Percentiles rank a stretch among this genome's conserved stretches.
Evolutionary conservation across 768 basidiomycete genomes (phyloP).

Genomic region (Pleurotus eryngii): DNA sequence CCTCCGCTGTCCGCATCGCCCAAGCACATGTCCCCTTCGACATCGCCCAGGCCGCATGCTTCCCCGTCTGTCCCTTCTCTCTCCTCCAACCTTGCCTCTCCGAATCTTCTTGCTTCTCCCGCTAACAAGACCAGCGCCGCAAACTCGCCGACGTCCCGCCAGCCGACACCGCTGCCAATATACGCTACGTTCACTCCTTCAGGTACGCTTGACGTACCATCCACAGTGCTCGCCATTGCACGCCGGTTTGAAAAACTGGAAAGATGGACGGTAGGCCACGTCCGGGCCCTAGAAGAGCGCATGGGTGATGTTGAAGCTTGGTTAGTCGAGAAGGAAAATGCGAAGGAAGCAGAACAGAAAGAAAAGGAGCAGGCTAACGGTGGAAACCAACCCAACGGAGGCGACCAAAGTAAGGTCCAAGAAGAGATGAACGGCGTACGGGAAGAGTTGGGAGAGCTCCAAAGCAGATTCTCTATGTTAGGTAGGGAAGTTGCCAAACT

Average conservation of each 20-base stretch:
- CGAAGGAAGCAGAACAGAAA: conserved; percentile 41
- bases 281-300: conserved; percentile 83
- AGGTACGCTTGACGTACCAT: conserved; percentile 72
- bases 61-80: conserved; percentile 30
- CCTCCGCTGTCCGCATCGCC: conserved; percentile 44
- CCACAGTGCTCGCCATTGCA: conserved; percentile 71
- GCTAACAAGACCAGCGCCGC: neutral
- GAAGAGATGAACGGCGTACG: conserved; percentile 52
- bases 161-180: conserved; percentile 36
- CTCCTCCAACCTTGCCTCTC: conserved; percentile 55
- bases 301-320: conserved; percentile 92
- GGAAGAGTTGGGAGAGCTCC: conserved; percentile 70
- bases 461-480: conserved; percentile 69
- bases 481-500: conserved; percentile 80
- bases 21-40: conserved; percentile 59
- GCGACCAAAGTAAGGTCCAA: conserved; percentile 22
- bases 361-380: conserved; percentile 10
- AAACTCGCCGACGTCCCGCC: conserved; percentile 1
- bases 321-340: conserved; percentile 82
- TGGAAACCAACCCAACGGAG: conserved; percentile 9
- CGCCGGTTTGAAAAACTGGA: conserved; percentile 86
- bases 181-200: conserved; percentile 75
- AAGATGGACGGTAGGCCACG: conserved; percentile 86
- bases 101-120: conserved; percentile 17
- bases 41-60: conserved; percentile 37